These are phyloP conservation scores for Epithele typhae DNA, from an alignment of 768 basidiomycete genomes.

Conservation along the genomic window DNA sequence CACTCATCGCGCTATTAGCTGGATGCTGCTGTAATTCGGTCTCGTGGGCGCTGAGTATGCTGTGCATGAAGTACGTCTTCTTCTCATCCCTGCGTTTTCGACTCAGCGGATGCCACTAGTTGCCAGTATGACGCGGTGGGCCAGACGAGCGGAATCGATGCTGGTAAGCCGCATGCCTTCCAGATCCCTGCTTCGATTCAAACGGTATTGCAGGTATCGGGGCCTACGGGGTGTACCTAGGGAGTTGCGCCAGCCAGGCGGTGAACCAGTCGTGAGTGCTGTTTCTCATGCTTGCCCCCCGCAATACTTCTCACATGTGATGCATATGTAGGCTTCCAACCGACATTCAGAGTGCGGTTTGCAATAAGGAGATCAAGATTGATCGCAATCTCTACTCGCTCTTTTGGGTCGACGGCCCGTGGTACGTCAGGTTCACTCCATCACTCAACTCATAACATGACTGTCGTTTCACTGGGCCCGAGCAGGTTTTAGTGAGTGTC, in stretches of 20 bases:
- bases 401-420: not conserved
- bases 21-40: conserved; percentile 17
- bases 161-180: conserved; percentile 1
- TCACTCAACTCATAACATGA: no score
- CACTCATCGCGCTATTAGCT: not conserved
- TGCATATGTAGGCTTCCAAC: conserved; percentile 1
- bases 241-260: not conserved
- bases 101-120: not conserved
- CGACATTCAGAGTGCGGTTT: conserved; percentile 13
- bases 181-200: not conserved
- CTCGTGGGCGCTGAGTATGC: conserved; percentile 17
- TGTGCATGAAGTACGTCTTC: conserved; percentile 16
- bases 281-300: no score
- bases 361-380: conserved; percentile 13
- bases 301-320: no score
- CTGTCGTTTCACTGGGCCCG: no score
- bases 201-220: conserved; percentile 1
- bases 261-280: not conserved
- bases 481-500: not conserved
- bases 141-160: conserved; percentile 10
- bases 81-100: conserved; percentile 7
- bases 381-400: not conserved
- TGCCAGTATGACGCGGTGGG: conserved; percentile 12
- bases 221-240: conserved; percentile 5
- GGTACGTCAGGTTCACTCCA: not conserved